Conservation (phyloP, 495 filamentous ascomycete genomes). For the Aspergillus saccharolyticus region DNA sequence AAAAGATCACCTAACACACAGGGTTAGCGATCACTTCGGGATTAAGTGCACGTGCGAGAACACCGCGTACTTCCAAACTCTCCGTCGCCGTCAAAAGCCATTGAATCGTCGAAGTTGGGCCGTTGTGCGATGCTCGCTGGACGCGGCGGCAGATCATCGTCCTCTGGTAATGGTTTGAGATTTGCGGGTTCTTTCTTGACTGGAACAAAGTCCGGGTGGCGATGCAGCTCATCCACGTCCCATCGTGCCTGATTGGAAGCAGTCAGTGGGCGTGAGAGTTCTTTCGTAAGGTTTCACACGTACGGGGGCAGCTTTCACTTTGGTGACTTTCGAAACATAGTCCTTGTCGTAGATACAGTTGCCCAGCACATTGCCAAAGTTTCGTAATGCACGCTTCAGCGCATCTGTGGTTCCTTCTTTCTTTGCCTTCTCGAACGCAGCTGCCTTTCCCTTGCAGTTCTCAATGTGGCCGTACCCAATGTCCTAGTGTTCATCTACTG, state of each 20-base stretch:
- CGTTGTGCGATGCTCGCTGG: conserved; percentile 20
- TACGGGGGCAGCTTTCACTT: conserved; percentile 65
- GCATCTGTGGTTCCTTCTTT: conserved; percentile 96
- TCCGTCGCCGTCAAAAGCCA: conserved; percentile 33
- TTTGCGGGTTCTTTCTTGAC: conserved; percentile 52
- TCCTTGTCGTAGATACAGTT: conserved; percentile 98
- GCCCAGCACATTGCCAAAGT: conserved; percentile 92
- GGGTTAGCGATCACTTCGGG: conserved; percentile 21
- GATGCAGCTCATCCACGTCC: conserved; percentile 69
- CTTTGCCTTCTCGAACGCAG: conserved; percentile 95
- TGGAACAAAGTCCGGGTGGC: conserved; percentile 69
- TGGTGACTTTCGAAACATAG: conserved; percentile 77
- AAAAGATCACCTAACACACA: conserved; percentile 50
- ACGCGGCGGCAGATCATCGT: conserved; percentile 38
- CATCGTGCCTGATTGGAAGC: conserved; percentile 51
- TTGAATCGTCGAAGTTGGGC: conserved; percentile 14
- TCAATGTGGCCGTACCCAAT: conserved; percentile 94
- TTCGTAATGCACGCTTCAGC: conserved; percentile 81
- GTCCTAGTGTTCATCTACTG: conserved; percentile 47
- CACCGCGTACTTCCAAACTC: conserved; percentile 63
- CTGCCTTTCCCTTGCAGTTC: conserved; percentile 89
- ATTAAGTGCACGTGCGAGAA: neutral
- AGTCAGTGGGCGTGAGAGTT: neutral
- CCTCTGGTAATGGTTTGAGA: conserved; percentile 30
- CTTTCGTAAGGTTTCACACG: conserved; percentile 8